Conservation (phyloP, 345 rosid species). For the Acer campestre region DNA sequence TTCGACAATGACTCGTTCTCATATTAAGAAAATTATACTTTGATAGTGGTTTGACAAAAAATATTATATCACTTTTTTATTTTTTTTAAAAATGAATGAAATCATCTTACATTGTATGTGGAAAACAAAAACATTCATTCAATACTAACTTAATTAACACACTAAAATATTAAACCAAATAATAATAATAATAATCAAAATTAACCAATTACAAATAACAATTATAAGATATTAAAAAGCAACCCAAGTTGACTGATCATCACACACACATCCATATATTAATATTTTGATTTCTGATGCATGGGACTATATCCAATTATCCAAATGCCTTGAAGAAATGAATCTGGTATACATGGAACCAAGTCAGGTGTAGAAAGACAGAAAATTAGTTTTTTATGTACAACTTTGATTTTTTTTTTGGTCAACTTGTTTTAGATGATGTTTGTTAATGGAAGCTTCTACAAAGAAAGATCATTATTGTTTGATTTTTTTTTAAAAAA, state of each 20-base stretch:
- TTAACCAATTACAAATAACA: neutral
- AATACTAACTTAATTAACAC: neutral
- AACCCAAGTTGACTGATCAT: slow-evolving; percentile 24
- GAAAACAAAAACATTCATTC: slow-evolving; percentile 4
- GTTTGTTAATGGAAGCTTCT: neutral
- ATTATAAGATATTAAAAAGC: slow-evolving; percentile 8
- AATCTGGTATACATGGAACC: slow-evolving; percentile 8
- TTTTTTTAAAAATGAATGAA: neutral
- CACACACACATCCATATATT: neutral
- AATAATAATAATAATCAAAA: neutral
- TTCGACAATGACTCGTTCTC: neutral
- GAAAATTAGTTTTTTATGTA: neutral
- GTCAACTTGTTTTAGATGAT: slow-evolving; percentile 12
- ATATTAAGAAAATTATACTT: neutral
- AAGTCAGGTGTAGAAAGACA: neutral
- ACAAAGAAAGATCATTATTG: neutral
- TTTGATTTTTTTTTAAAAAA: too few species aligned
- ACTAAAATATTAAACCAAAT: neutral
- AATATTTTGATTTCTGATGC: neutral
- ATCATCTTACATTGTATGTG: neutral
- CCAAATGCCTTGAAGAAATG: slow-evolving; percentile 21
- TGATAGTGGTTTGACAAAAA: neutral
- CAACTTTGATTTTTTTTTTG: slow-evolving; percentile 22
- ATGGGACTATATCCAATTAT: neutral
- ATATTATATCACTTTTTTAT: too few species aligned